Evolutionary conservation across 148 eudicot genomes (phyloP).

Genomic region (Dysphania ambrosioides): DNA sequence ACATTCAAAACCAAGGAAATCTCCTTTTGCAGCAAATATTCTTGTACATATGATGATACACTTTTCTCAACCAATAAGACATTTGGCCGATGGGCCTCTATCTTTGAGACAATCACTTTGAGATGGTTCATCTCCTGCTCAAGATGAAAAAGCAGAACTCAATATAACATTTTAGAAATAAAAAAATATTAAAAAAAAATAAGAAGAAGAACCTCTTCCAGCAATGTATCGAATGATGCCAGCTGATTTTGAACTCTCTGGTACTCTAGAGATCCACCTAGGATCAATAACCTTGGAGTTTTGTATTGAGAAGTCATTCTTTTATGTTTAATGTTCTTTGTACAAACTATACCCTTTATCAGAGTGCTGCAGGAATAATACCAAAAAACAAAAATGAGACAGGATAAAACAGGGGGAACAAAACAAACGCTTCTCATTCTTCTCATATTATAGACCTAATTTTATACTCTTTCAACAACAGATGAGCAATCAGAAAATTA

Average conservation of each 20-base stretch:
- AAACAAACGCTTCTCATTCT: no score
- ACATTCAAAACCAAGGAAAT: slow-evolving; percentile 94
- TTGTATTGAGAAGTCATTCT: slow-evolving; percentile 92
- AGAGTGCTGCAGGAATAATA: slow-evolving; percentile 53
- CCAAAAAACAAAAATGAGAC: slow-evolving; percentile 14
- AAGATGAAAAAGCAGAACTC: slow-evolving; percentile 14
- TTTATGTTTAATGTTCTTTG: slow-evolving; percentile 96
- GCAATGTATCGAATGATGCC: slow-evolving; percentile 72
- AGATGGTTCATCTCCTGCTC: slow-evolving; percentile 83
- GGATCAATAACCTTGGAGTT: slow-evolving; percentile 68
- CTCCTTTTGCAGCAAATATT: slow-evolving; percentile 80
- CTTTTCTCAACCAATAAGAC: slow-evolving; percentile 95
- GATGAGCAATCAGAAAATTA: no score
- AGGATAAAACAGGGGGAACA: background rate
- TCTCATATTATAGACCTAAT: no score
- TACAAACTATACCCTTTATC: slow-evolving; percentile 88
- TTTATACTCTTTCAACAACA: no score
- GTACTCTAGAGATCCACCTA: slow-evolving; percentile 96
- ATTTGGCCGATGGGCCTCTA: slow-evolving; percentile 85
- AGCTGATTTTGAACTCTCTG: slow-evolving; percentile 75
- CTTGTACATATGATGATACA: slow-evolving; percentile 91
- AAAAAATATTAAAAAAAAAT: background rate
- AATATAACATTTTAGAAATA: slow-evolving; percentile 11
- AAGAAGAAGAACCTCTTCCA: slow-evolving; percentile 61
- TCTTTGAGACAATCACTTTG: slow-evolving; percentile 75